These are phyloP conservation scores for Aspergillus pseudoglaucus DNA, from an alignment of 2,329 filamentous ascomycete genomes.

Conservation along the genomic window DNA sequence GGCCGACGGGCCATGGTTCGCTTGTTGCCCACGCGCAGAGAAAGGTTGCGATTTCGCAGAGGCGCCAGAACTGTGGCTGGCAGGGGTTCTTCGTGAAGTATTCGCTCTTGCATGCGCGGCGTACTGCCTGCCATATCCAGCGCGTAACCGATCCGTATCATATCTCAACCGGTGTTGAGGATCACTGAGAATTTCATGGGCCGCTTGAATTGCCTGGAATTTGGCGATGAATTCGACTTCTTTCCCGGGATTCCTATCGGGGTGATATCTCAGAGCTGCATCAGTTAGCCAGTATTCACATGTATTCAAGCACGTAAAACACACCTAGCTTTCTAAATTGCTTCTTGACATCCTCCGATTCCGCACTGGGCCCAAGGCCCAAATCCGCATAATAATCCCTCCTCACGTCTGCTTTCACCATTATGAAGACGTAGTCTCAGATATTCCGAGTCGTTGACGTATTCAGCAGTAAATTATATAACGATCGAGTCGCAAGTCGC, in stretches of 20 bases:
- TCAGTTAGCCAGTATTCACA: constrained; percentile 6
- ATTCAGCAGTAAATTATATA: background rate
- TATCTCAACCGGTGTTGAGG: constrained; percentile 54
- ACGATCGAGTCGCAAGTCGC: background rate
- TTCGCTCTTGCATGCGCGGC: constrained; percentile 21
- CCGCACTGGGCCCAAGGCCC: constrained; percentile 61
- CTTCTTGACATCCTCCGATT: constrained; percentile 71
- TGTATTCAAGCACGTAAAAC: constrained; percentile 8
- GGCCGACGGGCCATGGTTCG: constrained; percentile 27
- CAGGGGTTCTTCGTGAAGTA: constrained; percentile 22
- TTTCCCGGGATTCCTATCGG: constrained; percentile 78
- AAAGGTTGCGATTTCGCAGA: constrained; percentile 18
- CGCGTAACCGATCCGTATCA: constrained; percentile 54
- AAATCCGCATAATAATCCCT: constrained; percentile 83
- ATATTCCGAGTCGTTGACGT: background rate
- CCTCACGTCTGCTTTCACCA: constrained; percentile 62
- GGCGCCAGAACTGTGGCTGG: constrained; percentile 16
- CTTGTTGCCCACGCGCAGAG: constrained; percentile 11
- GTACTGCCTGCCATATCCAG: constrained; percentile 35
- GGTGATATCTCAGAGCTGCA: constrained; percentile 74
- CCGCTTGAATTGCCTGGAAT: constrained; percentile 80
- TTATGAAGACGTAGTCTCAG: constrained; percentile 34
- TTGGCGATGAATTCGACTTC: constrained; percentile 73
- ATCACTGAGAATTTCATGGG: constrained; percentile 69
- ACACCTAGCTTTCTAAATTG: constrained; percentile 77